Conservation (phyloP, 192 early-diverging fungal genomes). For the Irineochytrium annulatum region DNA sequence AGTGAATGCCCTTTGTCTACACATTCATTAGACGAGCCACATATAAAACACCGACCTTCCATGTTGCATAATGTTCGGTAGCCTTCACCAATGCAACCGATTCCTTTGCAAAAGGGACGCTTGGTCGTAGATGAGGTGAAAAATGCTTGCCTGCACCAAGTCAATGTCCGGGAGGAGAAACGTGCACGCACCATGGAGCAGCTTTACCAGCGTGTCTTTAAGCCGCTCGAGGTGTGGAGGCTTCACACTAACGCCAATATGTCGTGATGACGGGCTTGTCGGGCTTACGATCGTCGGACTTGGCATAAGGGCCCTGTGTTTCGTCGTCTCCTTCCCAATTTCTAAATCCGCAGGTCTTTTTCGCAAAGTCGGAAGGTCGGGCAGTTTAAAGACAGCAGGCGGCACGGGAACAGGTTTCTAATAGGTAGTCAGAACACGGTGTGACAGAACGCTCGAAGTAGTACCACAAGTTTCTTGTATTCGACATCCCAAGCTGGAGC, state of each 20-base stretch:
- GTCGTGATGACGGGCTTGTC: not conserved
- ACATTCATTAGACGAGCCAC: not conserved
- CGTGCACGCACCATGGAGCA: too few relatives aligned
- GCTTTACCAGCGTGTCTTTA: not conserved
- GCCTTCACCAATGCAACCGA: not conserved
- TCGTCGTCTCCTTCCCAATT: too few relatives aligned
- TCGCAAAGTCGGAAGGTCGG: not conserved
- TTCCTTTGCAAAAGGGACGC: too few relatives aligned
- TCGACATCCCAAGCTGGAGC: constrained; percentile 1
- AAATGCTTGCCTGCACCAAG: too few relatives aligned
- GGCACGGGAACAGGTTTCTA: too few relatives aligned
- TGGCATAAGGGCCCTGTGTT: too few relatives aligned
- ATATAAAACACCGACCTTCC: not conserved
- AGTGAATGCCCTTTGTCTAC: not conserved
- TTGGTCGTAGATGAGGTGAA: not conserved
- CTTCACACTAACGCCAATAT: not conserved
- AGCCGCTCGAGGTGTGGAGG: not conserved
- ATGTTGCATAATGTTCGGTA: not conserved
- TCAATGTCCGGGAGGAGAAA: too few relatives aligned
- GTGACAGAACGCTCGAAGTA: too few relatives aligned
- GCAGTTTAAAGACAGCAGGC: not conserved
- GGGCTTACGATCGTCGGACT: too few relatives aligned
- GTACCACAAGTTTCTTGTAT: not conserved
- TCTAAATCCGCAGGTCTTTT: not conserved
- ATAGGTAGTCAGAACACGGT: too few relatives aligned